Conservation (phyloP, 306 rosid species). For the Luffa aegyptiaca region DNA sequence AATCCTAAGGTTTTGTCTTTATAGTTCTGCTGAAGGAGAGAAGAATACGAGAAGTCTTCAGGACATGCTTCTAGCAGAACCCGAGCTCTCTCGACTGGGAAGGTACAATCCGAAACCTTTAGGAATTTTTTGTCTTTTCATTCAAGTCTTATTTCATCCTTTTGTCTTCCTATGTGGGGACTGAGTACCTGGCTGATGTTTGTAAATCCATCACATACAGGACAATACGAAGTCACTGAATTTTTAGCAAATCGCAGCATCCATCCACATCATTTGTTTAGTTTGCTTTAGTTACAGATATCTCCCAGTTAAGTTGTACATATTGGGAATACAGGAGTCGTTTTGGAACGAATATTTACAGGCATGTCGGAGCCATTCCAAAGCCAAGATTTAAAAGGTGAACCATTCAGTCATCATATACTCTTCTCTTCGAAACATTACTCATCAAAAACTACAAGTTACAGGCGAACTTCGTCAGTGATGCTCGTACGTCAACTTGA, state of each 20-base stretch:
- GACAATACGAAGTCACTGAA: conserved; percentile 53
- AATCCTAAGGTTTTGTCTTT: not conserved
- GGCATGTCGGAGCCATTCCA: not conserved
- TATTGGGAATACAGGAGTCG: not conserved
- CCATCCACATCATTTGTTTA: not conserved
- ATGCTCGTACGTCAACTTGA: not conserved
- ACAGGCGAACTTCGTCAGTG: not conserved
- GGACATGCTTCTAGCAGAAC: conserved; percentile 79
- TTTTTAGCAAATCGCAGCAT: not conserved
- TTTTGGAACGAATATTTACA: not conserved
- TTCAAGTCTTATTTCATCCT: not conserved
- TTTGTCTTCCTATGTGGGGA: not conserved
- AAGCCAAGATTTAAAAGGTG: not conserved
- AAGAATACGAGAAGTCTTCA: conserved; percentile 41
- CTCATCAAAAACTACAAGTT: not conserved
- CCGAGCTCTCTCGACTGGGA: conserved; percentile 79
- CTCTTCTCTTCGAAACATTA: not conserved
- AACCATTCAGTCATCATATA: not conserved
- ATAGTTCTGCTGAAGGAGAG: conserved; percentile 35
- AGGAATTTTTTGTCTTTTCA: not conserved
- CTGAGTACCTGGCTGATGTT: conserved; percentile 6
- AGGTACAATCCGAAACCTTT: conserved; percentile 32
- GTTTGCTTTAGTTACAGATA: not conserved
- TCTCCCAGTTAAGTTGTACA: not conserved
- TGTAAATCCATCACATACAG: conserved; percentile 23